These are phyloP conservation scores for Nothopassalora personata DNA, from an alignment of 2,329 filamentous ascomycete species.

Conservation along the genomic window DNA sequence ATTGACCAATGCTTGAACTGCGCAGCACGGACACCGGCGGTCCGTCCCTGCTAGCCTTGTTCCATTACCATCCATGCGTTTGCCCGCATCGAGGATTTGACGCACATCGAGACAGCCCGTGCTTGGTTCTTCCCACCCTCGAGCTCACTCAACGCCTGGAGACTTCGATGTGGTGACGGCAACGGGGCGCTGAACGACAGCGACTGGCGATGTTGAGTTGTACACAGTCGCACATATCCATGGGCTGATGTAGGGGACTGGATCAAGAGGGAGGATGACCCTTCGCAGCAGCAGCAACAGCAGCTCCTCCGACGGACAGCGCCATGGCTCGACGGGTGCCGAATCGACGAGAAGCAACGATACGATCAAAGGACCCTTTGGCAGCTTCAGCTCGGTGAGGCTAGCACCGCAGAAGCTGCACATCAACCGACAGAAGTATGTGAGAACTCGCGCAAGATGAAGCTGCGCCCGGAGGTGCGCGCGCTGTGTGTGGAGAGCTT, in stretches of 20 bases:
- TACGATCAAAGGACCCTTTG: conserved; percentile 54
- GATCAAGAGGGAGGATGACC: conserved; percentile 17
- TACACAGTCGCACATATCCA: neutral
- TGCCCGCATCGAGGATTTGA: neutral
- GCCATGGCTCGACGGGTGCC: conserved; percentile 61
- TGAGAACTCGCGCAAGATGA: conserved; percentile 19
- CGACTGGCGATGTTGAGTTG: neutral
- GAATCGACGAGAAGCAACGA: conserved; percentile 62
- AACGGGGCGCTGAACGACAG: neutral
- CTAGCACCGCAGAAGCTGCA: conserved; percentile 31
- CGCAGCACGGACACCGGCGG: neutral
- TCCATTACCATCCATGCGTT: neutral
- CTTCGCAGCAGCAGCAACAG: conserved; percentile 16
- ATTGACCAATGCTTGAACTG: neutral
- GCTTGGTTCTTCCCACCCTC: neutral
- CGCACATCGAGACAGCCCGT: neutral
- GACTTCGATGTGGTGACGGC: neutral
- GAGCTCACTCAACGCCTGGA: neutral
- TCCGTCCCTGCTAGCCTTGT: neutral
- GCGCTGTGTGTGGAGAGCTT: conserved; percentile 1
- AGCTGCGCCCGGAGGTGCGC: conserved; percentile 1
- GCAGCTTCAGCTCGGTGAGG: conserved; percentile 15
- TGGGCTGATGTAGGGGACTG: conserved; percentile 1
- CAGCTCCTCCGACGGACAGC: conserved; percentile 42
- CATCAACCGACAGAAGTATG: conserved; percentile 44